Percentiles rank a stretch among this genome's conserved stretches.
These are phyloP conservation scores for Neltuma alba DNA, from an alignment of 306 rosid species.

Conservation along the genomic window DNA sequence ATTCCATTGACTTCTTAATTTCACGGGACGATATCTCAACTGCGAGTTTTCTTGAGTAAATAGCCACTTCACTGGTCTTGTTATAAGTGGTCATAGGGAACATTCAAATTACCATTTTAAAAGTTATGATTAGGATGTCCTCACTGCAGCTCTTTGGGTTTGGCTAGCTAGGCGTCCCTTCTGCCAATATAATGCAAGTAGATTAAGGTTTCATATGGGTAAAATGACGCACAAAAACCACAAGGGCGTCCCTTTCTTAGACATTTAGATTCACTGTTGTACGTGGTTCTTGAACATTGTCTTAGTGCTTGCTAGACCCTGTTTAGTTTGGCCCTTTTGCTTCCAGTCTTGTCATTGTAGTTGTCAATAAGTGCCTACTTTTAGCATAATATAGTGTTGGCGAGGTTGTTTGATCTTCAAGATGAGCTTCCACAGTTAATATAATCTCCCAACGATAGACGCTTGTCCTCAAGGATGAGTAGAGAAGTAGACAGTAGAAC, in stretches of 20 bases:
- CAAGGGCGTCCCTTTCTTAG: not conserved
- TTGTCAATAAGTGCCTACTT: not conserved
- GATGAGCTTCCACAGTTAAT: not conserved
- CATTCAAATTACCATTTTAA: not conserved
- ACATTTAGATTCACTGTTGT: not conserved
- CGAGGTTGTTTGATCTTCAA: not conserved
- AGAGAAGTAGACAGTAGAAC: no score
- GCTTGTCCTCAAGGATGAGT: no score
- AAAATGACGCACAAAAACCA: constrained; percentile 8
- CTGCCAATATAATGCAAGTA: not conserved
- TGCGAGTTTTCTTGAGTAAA: constrained; percentile 58
- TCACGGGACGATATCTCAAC: constrained; percentile 74
- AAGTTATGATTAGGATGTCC: constrained; percentile 13
- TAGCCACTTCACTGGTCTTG: constrained; percentile 15
- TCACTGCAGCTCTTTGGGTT: not conserved
- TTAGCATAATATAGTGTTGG: not conserved
- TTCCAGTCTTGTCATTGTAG: not conserved
- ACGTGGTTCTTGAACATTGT: not conserved
- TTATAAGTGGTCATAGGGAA: not conserved
- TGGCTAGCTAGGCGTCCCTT: constrained; percentile 19
- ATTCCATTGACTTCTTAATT: constrained; percentile 80
- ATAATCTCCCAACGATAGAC: no score
- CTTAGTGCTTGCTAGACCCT: not conserved
- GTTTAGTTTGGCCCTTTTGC: not conserved
- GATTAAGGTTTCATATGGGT: not conserved